These are phyloP conservation scores for Phytophthora citricola DNA, from an alignment of 352 stramenopile genomes.

Conservation along the genomic window DNA sequence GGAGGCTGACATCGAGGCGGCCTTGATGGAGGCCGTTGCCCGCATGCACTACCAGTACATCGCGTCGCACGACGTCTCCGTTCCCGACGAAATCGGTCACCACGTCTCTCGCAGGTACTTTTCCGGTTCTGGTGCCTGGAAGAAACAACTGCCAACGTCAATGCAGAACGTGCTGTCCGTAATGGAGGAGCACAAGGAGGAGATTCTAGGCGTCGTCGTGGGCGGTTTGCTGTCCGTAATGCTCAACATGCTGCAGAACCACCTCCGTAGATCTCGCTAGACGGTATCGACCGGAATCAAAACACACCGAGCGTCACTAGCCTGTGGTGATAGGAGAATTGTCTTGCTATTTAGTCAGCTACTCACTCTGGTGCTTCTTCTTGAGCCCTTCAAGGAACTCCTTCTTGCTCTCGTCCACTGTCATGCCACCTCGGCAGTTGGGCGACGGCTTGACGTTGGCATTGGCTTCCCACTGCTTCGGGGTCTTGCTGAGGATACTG, in stretches of 20 bases:
- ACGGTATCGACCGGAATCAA: not conserved
- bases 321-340: slow-evolving; percentile 8
- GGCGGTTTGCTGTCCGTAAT: slow-evolving; percentile 76
- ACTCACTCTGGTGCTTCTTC: slow-evolving; percentile 26
- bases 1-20: slow-evolving; percentile 65
- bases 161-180: slow-evolving; percentile 52
- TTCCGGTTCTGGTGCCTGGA: slow-evolving; percentile 43
- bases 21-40: slow-evolving; percentile 70
- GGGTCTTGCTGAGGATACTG: slow-evolving; percentile 95
- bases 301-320: not conserved
- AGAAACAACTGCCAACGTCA: slow-evolving; percentile 43
- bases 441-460: slow-evolving; percentile 65
- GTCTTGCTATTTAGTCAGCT: slow-evolving; percentile 3
- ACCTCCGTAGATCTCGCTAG: slow-evolving; percentile 48
- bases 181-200: slow-evolving; percentile 72
- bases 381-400: slow-evolving; percentile 59
- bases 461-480: slow-evolving; percentile 88
- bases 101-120: slow-evolving; percentile 32
- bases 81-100: slow-evolving; percentile 62
- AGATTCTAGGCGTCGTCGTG: slow-evolving; percentile 75
- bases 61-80: slow-evolving; percentile 58
- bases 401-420: slow-evolving; percentile 69
- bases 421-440: slow-evolving; percentile 79
- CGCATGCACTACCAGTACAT: slow-evolving; percentile 81
- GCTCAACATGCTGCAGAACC: slow-evolving; percentile 75